A percentile compares a stretch with the other conserved stretches of the same genome.
Conservation (phyloP, 208 protist genomes). For the Leishmania gerbilli region DNA sequence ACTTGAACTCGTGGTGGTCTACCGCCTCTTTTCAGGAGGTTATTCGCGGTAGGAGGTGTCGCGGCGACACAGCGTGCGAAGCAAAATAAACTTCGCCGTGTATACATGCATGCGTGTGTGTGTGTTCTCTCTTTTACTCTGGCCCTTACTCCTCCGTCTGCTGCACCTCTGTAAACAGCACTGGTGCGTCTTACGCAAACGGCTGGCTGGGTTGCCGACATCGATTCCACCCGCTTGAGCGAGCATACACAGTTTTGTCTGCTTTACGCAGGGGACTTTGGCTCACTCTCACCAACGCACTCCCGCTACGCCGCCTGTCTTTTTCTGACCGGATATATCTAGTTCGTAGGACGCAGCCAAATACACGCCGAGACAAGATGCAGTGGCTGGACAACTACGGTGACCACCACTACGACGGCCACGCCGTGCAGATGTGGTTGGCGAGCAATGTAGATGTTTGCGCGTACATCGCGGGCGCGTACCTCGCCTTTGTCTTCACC, state of each 20-base stretch:
- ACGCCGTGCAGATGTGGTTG: constrained; percentile 39
- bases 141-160: neutral
- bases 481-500: constrained; percentile 69
- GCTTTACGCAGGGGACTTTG: neutral
- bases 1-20: neutral
- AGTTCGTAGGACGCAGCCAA: neutral
- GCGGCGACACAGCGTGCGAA: neutral
- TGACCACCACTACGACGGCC: constrained; percentile 44
- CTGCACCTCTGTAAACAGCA: neutral
- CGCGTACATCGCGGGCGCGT: constrained; percentile 51
- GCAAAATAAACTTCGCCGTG: neutral
- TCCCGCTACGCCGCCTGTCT: neutral
- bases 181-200: neutral
- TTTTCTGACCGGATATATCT: neutral
- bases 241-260: neutral
- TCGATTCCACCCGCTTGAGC: neutral
- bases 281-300: neutral
- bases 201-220: neutral
- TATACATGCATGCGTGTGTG: neutral
- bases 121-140: neutral
- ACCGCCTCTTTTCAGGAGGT: neutral
- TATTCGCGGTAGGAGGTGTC: neutral
- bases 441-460: constrained; percentile 45
- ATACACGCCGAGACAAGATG: constrained; percentile 23
- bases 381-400: constrained; percentile 53